phyloP scores from a whole-genome alignment of 768 basidiomycete species.

The Tylopilus vinaceipallidus region DNA sequence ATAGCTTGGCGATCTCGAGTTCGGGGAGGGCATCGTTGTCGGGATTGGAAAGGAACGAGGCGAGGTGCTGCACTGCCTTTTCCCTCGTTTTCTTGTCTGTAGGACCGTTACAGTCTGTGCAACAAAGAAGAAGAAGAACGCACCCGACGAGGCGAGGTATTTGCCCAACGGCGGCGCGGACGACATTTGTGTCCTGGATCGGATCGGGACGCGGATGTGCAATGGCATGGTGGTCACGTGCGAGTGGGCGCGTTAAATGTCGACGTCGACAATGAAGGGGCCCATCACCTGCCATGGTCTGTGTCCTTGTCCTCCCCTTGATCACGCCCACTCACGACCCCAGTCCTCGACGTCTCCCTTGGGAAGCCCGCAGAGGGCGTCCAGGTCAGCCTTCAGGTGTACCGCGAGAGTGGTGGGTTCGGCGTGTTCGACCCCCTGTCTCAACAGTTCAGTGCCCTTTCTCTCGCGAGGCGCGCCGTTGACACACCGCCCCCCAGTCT shows the following conservation, averaged over 20 bases:
- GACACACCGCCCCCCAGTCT: constrained; percentile 39
- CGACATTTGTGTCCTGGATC: constrained; percentile 31
- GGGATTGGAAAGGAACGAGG: constrained; percentile 73
- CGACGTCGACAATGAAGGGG: constrained; percentile 45
- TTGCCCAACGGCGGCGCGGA: constrained; percentile 71
- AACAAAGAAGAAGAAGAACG: no score
- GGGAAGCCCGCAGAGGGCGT: constrained; percentile 81
- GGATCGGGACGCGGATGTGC: constrained; percentile 22
- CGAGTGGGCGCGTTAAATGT: no score
- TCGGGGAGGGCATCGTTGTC: constrained; percentile 57
- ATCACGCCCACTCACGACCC: not conserved
- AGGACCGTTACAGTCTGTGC: no score
- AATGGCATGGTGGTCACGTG: constrained; percentile 7
- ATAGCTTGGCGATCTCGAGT: constrained; percentile 84
- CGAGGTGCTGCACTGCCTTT: constrained; percentile 80
- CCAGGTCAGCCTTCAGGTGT: constrained; percentile 57
- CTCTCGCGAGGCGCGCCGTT: not conserved
- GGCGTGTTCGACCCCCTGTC: constrained; percentile 53
- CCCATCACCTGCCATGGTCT: constrained; percentile 91
- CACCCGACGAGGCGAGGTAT: constrained; percentile 90
- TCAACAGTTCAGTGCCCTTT: constrained; percentile 52
- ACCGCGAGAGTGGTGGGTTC: constrained; percentile 36
- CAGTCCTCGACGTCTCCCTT: constrained; percentile 83
- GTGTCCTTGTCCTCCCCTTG: constrained; percentile 12
- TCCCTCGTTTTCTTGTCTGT: constrained; percentile 91